These are phyloP conservation scores for Chimonanthus praecox DNA, from an alignment of 164 flowering plant genomes.

Conservation along the genomic window DNA sequence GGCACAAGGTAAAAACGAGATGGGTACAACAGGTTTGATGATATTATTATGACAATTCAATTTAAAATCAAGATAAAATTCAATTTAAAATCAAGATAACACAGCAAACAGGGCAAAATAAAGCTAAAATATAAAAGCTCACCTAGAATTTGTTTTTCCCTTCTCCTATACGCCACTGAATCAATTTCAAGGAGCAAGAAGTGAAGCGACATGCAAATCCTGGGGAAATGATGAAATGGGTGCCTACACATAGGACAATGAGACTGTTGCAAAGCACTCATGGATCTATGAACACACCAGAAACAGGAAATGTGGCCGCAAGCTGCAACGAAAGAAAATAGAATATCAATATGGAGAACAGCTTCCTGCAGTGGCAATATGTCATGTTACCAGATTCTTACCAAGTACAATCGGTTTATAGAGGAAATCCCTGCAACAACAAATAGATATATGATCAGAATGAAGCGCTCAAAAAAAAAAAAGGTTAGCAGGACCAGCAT, in stretches of 20 bases:
- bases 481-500: too few species aligned
- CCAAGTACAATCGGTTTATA: conserved; percentile 84
- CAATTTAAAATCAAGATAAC: not conserved
- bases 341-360: not conserved
- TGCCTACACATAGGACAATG: conserved; percentile 72
- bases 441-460: conserved; percentile 4
- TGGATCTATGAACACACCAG: conserved; percentile 75
- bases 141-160: conserved; percentile 58
- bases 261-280: conserved; percentile 42
- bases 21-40: not conserved
- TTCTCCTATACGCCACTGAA: conserved; percentile 55
- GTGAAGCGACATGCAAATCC: conserved; percentile 62
- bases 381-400: conserved; percentile 23
- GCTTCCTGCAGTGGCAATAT: not conserved
- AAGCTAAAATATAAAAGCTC: conserved; percentile 8
- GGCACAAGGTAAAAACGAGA: not conserved
- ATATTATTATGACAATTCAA: not conserved
- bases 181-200: conserved; percentile 60
- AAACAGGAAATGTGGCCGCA: conserved; percentile 93
- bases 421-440: conserved; percentile 65
- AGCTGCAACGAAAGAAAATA: conserved; percentile 34
- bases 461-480: not conserved
- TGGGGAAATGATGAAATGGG: conserved; percentile 68
- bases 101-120: not conserved
- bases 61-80: not conserved